Percentiles rank a stretch among this genome's conserved stretches.
Conservation (phyloP, 768 basidiomycete genomes). For the Mrakia blollopis region DNA sequence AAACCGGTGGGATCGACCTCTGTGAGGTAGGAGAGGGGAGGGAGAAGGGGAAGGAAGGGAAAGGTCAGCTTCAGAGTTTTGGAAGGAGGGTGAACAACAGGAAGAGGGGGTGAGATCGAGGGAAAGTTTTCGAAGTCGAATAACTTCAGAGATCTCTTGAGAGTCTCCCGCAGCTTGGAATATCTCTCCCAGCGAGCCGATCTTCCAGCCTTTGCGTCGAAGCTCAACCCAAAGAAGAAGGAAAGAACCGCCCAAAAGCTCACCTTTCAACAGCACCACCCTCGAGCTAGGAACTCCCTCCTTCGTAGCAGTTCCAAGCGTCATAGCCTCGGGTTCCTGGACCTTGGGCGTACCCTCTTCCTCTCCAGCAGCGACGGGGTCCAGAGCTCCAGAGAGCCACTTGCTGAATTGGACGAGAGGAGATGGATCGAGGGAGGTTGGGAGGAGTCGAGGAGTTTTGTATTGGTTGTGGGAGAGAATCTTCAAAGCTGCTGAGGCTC, state of each 20-base stretch:
- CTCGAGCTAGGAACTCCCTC: constrained; percentile 20
- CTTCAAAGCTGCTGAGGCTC: constrained; percentile 34
- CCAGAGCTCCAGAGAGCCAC: constrained; percentile 63
- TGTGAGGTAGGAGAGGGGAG: constrained; percentile 12
- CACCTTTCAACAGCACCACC: constrained; percentile 33
- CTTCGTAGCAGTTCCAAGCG: constrained; percentile 23
- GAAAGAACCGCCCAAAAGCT: background rate
- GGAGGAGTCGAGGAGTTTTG: constrained; percentile 60
- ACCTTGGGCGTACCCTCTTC: constrained; percentile 47
- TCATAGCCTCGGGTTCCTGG: constrained; percentile 82
- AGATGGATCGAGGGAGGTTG: constrained; percentile 56
- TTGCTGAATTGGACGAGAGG: constrained; percentile 78
- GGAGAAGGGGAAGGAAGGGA: constrained; percentile 47
- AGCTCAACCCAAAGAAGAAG: too few species aligned
- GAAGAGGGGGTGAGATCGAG: background rate
- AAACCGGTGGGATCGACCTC: constrained; percentile 78
- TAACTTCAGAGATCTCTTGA: too few species aligned
- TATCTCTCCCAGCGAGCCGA: background rate
- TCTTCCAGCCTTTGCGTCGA: background rate
- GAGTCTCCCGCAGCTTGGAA: background rate
- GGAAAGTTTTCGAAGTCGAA: too few species aligned
- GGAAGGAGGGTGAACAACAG: background rate
- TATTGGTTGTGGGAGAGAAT: constrained; percentile 76
- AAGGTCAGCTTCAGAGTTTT: constrained; percentile 11
- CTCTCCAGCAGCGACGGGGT: constrained; percentile 38